Evolutionary conservation across 768 basidiomycete species (phyloP).

Genomic region (Termitomyces sp.): DNA sequence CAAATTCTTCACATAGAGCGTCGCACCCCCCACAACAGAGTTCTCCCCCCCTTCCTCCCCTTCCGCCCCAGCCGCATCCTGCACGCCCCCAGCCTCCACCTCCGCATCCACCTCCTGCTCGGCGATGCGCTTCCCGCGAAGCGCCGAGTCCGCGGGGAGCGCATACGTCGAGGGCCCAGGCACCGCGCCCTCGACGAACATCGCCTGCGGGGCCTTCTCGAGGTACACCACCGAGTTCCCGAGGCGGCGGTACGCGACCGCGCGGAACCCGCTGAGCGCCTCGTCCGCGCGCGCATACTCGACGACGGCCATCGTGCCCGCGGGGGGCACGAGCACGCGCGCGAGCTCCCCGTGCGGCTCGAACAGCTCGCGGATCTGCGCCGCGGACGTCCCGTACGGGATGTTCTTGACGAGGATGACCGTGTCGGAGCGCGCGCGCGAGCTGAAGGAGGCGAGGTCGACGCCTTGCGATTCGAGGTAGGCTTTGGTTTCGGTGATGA

Average conservation of each 20-base stretch:
- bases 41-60: constrained; percentile 37
- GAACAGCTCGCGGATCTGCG: constrained; percentile 78
- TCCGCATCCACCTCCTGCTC: constrained; percentile 30
- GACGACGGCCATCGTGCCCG: constrained; percentile 81
- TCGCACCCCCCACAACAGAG: constrained; percentile 60
- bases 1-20: constrained; percentile 93
- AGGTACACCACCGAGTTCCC: constrained; percentile 90
- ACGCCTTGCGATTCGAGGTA: constrained; percentile 82
- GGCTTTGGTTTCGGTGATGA: constrained; percentile 91
- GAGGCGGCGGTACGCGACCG: constrained; percentile 80
- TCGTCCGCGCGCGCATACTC: constrained; percentile 73
- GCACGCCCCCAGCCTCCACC: too few species aligned
- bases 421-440: constrained; percentile 62
- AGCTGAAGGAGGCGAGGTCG: constrained; percentile 51
- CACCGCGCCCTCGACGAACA: constrained; percentile 54
- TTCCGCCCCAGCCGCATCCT: too few species aligned
- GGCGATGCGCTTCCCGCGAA: constrained; percentile 32
- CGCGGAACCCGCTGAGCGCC: constrained; percentile 38
- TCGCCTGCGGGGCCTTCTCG: constrained; percentile 84
- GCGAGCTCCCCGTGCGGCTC: constrained; percentile 64
- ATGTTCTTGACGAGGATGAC: constrained; percentile 95
- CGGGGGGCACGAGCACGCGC: constrained; percentile 34
- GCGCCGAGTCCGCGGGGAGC: constrained; percentile 7
- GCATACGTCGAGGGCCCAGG: constrained; percentile 8
- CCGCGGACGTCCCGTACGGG: constrained; percentile 77